These are phyloP conservation scores for Cryptococcus sp. DNA, from an alignment of 1,284 basidiomycete species.

Conservation along the genomic window DNA sequence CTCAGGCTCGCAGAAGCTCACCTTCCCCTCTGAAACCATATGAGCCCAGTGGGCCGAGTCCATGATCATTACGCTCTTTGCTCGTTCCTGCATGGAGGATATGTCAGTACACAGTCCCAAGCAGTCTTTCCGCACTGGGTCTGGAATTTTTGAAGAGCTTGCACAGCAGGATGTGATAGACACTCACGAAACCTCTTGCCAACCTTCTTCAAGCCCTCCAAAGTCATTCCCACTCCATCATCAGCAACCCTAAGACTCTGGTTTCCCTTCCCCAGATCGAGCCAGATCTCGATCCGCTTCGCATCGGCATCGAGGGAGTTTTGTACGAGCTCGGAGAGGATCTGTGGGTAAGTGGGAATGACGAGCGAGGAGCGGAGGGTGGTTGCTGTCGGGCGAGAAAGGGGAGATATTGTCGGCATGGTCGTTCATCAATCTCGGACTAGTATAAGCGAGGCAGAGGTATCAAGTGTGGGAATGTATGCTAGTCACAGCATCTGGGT, in stretches of 20 bases:
- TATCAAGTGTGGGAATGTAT: neutral
- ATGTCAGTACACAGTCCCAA: constrained; percentile 62
- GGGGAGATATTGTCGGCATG: constrained; percentile 22
- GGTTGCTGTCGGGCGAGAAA: constrained; percentile 34
- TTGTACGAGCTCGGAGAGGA: constrained; percentile 79
- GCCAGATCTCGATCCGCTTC: constrained; percentile 42
- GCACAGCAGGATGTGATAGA: neutral
- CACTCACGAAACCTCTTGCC: constrained; percentile 53
- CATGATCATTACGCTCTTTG: constrained; percentile 18
- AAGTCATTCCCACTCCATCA: constrained; percentile 72
- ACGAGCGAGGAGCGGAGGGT: constrained; percentile 75
- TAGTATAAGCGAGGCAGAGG: neutral
- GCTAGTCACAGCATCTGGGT: neutral
- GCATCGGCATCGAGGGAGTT: constrained; percentile 64
- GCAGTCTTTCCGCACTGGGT: constrained; percentile 53
- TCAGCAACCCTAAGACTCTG: constrained; percentile 73
- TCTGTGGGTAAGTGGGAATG: constrained; percentile 72
- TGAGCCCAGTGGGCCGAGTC: constrained; percentile 50
- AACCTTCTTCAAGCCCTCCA: constrained; percentile 61
- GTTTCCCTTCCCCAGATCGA: constrained; percentile 59
- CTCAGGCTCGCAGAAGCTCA: constrained; percentile 42
- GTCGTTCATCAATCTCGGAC: neutral
- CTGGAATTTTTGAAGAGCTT: neutral
- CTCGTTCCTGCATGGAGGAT: constrained; percentile 52
- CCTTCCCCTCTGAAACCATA: constrained; percentile 92